Percentiles rank a stretch among this genome's conserved stretches.
Conservation (phyloP, 2,329 filamentous ascomycete species). For the Fusarium secorum region DNA sequence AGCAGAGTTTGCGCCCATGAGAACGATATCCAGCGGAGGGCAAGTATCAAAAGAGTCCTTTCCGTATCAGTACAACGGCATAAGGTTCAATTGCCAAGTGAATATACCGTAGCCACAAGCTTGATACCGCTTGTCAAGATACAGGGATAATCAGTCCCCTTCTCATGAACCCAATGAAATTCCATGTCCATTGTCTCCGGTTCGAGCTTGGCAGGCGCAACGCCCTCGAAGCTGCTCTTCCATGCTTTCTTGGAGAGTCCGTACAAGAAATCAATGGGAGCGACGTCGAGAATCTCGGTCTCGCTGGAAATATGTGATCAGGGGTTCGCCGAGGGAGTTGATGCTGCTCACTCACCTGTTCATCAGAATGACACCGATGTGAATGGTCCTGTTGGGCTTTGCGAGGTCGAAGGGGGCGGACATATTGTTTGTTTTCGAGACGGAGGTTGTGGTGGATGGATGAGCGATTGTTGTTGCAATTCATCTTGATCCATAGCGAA, state of each 20-base stretch:
- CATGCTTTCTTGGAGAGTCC: slow-evolving; percentile 27
- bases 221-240: slow-evolving; percentile 18
- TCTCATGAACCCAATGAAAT: slow-evolving; percentile 49
- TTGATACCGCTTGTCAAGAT: slow-evolving; percentile 40
- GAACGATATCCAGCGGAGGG: slow-evolving; percentile 51
- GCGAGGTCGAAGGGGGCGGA: neutral
- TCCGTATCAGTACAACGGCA: neutral
- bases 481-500: rapidly evolving
- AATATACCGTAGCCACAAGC: slow-evolving; percentile 44
- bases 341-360: neutral
- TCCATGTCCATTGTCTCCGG: slow-evolving; percentile 41
- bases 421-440: neutral
- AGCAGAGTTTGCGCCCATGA: slow-evolving; percentile 49
- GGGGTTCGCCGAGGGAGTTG: rapidly evolving
- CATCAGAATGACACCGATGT: slow-evolving; percentile 28
- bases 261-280: slow-evolving; percentile 45
- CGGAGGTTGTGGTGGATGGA: neutral
- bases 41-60: slow-evolving; percentile 52
- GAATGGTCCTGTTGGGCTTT: slow-evolving; percentile 16
- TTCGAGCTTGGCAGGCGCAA: slow-evolving; percentile 22
- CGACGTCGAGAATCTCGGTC: slow-evolving; percentile 49
- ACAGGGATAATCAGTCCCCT: slow-evolving; percentile 2
- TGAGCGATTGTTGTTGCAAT: neutral
- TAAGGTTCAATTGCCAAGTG: rapidly evolving
- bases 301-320: slow-evolving; percentile 12